These are phyloP conservation scores for Salvia rosmarinus DNA, from an alignment of 257 asterid species.

Conservation along the genomic window DNA sequence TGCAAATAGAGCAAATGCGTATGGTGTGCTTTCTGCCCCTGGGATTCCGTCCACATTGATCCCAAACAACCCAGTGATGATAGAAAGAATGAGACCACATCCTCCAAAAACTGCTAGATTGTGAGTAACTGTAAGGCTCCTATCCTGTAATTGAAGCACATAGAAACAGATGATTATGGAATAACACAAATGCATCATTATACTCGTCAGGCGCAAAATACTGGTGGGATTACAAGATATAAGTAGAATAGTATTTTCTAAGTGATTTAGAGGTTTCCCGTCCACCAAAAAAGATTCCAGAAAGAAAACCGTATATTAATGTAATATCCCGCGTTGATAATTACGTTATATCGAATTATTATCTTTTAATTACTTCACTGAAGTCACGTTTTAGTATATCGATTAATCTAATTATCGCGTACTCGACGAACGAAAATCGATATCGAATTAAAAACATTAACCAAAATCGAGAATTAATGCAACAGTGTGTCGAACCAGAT, in stretches of 20 bases:
- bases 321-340: no score
- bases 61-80: slow-evolving; percentile 86
- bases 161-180: neutral
- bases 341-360: no score
- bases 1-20: slow-evolving; percentile 81
- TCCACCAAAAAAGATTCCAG: no score
- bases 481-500: no score
- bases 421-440: no score
- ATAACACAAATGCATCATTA: neutral
- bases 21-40: slow-evolving; percentile 72
- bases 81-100: slow-evolving; percentile 88
- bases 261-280: neutral
- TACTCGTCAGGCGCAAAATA: neutral
- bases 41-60: slow-evolving; percentile 98
- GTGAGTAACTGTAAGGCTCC: slow-evolving; percentile 88
- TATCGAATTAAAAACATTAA: no score
- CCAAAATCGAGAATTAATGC: no score
- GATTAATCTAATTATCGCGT: no score
- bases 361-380: no score
- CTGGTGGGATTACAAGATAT: neutral
- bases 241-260: neutral
- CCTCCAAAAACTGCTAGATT: slow-evolving; percentile 97
- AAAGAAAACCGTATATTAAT: no score
- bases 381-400: no score
- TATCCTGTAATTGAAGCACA: slow-evolving; percentile 57